Evolutionary conservation across 768 basidiomycete species (phyloP), one percentile per base, ranked within the genome.

Genomic region (Leccinum boreale): DNA sequence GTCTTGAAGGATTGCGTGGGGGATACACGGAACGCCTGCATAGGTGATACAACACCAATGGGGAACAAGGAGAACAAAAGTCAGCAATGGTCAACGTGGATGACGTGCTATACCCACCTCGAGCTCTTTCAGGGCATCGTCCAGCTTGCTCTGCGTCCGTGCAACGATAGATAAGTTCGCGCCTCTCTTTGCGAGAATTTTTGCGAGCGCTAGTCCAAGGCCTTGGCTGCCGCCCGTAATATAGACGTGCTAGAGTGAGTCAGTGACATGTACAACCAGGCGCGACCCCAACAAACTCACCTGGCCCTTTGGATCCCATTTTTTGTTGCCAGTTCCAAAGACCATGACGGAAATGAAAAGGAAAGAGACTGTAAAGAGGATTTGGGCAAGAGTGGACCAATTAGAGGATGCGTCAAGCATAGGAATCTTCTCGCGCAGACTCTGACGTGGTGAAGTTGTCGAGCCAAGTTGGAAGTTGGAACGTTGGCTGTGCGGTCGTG

Each of bases 161-260:
- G 92, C 93, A 10, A 95, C 87, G 58, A 95, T 92, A 7, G 90
- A 91, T 3, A 95, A 86, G 60, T 92, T 80, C 0, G 93, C 92
- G 0, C 94, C 94, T 58, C 77, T 77, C 58, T 76, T 74, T 14
- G 82, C 81, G 2, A 96, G 78, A 15, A 87, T 74, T 28, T 80
- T 77, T 1, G 92, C 89, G 8, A 95, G 75, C 0, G 85, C 81
- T 2, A 92, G 79, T 1, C 94, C 94, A 0, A 94, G 82, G 1
- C 94, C 94, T 14, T 85, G 78, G 44, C 86, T 89, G 3, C 90
- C 93, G 3, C 94, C 94, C 0, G 92, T 92, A 17, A 96, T 77
- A 68, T 92, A 92, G 72, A 85, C 84, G 63, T 94, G 90, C 94
- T 95, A 58, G 10, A 1, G 3, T 42, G 35, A 4, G 47, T 61